Percentiles rank a stretch among this genome's conserved stretches.
These are phyloP conservation scores for Neocucurbitaria cava DNA, from an alignment of 2,329 filamentous ascomycete species.

Conservation along the genomic window DNA sequence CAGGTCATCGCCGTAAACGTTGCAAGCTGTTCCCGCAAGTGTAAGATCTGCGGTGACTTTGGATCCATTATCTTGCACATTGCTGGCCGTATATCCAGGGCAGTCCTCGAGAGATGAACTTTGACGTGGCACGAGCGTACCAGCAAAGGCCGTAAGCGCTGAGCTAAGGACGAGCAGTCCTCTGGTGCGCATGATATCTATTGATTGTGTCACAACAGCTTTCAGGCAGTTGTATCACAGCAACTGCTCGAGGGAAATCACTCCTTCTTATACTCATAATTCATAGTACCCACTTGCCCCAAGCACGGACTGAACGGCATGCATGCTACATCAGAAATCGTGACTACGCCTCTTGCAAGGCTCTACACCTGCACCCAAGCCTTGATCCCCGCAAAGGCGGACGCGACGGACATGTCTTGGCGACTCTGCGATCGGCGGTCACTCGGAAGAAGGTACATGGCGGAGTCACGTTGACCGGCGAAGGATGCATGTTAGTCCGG, in stretches of 20 bases:
- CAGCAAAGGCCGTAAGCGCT: constrained; percentile 26
- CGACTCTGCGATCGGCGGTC: constrained; percentile 7
- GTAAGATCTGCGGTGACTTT: constrained; percentile 72
- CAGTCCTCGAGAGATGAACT: constrained; percentile 52
- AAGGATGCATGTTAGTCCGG: constrained; percentile 13
- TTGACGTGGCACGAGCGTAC: constrained; percentile 25
- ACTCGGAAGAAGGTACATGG: constrained; percentile 13
- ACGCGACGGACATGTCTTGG: constrained; percentile 22
- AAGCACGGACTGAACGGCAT: background rate
- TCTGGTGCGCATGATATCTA: constrained; percentile 32
- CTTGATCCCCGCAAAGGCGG: constrained; percentile 27
- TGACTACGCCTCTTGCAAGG: constrained; percentile 11
- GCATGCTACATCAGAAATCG: constrained; percentile 3
- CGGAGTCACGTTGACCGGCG: constrained; percentile 13
- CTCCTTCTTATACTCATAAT: constrained; percentile 14
- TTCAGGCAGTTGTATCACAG: constrained; percentile 7
- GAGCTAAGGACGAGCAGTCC: constrained; percentile 29
- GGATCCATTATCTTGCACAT: constrained; percentile 59
- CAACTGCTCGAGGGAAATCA: background rate
- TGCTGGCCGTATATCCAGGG: constrained; percentile 71
- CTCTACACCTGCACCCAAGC: constrained; percentile 19
- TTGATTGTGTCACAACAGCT: constrained; percentile 1
- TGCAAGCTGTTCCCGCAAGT: constrained; percentile 71
- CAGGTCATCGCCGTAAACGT: constrained; percentile 66
- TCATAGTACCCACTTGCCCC: background rate